Percentiles rank a stretch among this genome's conserved stretches.
phyloP scores from a whole-genome alignment of 2,329 filamentous ascomycete species.

The Stemphylium lycopersici region DNA sequence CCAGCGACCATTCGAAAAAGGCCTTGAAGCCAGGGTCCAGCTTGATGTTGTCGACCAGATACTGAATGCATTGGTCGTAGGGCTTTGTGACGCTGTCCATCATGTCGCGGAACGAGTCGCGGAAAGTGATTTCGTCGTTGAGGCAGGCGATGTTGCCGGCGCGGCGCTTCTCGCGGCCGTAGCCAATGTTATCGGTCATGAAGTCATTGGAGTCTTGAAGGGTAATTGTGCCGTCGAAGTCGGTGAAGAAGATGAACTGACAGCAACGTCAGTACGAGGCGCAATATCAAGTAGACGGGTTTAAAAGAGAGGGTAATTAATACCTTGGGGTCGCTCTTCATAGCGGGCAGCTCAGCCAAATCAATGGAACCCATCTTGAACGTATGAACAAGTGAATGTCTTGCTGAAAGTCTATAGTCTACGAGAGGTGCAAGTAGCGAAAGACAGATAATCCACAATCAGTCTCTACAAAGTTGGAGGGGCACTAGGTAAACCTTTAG shows the following conservation, averaged over 20 bases:
- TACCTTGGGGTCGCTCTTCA: slow-evolving; percentile 66
- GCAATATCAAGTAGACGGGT: background rate
- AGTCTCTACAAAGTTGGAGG: slow-evolving; percentile 8
- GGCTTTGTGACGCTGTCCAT: slow-evolving; percentile 83
- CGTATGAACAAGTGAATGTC: background rate
- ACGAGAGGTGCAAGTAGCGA: background rate
- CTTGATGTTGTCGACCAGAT: slow-evolving; percentile 80
- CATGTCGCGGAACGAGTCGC: slow-evolving; percentile 87
- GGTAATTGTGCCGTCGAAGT: slow-evolving; percentile 97
- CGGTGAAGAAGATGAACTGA: slow-evolving; percentile 95
- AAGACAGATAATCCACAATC: background rate
- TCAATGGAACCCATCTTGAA: slow-evolving; percentile 45
- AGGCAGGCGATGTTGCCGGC: slow-evolving; percentile 80
- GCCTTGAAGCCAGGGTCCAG: slow-evolving; percentile 87
- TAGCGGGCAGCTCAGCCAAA: slow-evolving; percentile 50
- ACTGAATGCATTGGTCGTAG: slow-evolving; percentile 80
- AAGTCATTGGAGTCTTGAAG: slow-evolving; percentile 72
- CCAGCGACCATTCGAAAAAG: slow-evolving; percentile 83
- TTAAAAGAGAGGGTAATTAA: background rate
- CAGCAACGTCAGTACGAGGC: slow-evolving; percentile 20
- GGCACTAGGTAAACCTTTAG: slow-evolving; percentile 22
- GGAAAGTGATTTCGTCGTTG: slow-evolving; percentile 71
- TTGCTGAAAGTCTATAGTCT: background rate
- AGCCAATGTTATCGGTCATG: slow-evolving; percentile 89
- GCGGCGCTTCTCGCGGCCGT: slow-evolving; percentile 72